These are phyloP conservation scores for Colletotrichum camelliae DNA, from an alignment of 2,329 filamentous ascomycete genomes.

Conservation along the genomic window DNA sequence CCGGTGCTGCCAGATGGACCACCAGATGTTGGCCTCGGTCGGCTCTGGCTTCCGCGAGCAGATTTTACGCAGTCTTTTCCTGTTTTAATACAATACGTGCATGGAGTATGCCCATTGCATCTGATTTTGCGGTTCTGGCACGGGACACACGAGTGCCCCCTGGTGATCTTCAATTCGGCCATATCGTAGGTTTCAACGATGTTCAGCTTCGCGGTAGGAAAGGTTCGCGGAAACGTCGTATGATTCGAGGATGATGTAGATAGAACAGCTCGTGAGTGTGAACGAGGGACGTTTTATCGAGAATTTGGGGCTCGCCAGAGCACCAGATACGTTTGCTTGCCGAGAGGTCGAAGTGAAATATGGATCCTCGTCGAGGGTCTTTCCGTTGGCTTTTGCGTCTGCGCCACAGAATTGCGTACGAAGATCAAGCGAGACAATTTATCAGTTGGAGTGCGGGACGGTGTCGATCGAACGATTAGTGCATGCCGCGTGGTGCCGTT, in stretches of 20 bases:
- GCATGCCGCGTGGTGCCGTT: not conserved
- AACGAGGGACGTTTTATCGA: not conserved
- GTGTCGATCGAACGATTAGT: not conserved
- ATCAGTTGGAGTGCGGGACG: not conserved
- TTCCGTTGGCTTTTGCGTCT: not conserved
- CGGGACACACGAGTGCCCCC: slow-evolving; percentile 49
- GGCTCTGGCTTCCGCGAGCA: not conserved
- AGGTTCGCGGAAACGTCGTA: not conserved
- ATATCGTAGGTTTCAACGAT: not conserved
- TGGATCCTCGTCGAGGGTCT: not conserved
- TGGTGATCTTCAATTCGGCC: not conserved
- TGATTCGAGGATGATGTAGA: not conserved
- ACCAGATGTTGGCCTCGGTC: not conserved
- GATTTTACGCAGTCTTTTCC: slow-evolving; percentile 14
- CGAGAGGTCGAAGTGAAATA: not conserved
- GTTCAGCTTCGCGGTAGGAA: not conserved
- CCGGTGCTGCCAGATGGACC: not conserved
- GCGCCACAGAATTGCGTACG: not conserved
- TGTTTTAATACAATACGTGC: slow-evolving; percentile 65
- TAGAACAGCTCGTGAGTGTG: not conserved
- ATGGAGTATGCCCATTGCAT: slow-evolving; percentile 63
- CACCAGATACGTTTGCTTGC: not conserved
- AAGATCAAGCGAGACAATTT: not conserved
- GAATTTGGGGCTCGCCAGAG: not conserved
- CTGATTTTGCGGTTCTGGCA: slow-evolving; percentile 68